These are phyloP conservation scores for Cercospora sp. DNA, from an alignment of 2,329 filamentous ascomycete species.

Conservation along the genomic window DNA sequence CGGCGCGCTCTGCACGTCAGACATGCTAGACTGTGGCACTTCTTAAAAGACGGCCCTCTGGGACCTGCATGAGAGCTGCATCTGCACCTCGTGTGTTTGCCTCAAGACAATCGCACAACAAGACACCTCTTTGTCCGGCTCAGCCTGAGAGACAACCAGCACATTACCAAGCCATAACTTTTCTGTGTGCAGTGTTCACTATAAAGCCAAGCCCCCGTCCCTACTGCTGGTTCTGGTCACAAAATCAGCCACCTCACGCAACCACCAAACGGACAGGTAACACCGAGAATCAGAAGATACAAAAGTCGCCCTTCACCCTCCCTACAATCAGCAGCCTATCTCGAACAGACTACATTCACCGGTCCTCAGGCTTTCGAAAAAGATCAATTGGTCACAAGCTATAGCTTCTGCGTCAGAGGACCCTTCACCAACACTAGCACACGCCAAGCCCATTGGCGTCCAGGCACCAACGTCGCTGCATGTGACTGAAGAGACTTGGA, in stretches of 20 bases:
- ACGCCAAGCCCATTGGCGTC: slow-evolving; percentile 14
- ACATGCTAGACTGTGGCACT: neutral
- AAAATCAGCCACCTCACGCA: neutral
- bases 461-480: slow-evolving; percentile 12
- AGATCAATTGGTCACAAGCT: slow-evolving; percentile 15
- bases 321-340: neutral
- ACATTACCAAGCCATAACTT: neutral
- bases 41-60: slow-evolving; percentile 4
- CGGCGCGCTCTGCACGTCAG: slow-evolving; percentile 1
- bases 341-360: neutral
- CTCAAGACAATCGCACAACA: neutral
- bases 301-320: neutral
- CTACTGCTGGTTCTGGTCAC: neutral
- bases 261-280: neutral
- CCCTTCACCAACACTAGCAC: slow-evolving; percentile 15
- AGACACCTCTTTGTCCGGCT: neutral
- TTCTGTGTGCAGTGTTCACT: neutral
- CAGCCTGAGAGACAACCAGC: neutral
- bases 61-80: slow-evolving; percentile 14
- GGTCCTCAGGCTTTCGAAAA: neutral
- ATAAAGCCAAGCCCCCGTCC: neutral
- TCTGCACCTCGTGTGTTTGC: slow-evolving; percentile 6
- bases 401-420: slow-evolving; percentile 11
- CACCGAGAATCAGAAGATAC: neutral
- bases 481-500: neutral